A percentile compares a stretch with the other conserved stretches of the same genome.
Conservation (phyloP, 1,284 basidiomycete genomes). For the Gymnopus androsaceus region DNA sequence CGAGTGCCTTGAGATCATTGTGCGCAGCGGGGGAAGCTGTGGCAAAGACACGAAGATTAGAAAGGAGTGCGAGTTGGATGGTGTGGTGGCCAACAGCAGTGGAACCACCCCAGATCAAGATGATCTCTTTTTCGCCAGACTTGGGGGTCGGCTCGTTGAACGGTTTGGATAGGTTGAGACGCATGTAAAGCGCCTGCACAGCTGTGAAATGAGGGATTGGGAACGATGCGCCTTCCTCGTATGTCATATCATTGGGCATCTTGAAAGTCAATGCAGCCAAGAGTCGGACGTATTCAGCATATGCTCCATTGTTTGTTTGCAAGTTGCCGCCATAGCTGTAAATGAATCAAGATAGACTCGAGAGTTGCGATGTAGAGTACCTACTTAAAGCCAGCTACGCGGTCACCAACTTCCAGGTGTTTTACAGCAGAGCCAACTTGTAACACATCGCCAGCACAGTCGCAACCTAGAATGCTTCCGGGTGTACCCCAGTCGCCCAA, state of each 20-base stretch:
- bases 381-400: slow-evolving; percentile 28
- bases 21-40: too few species aligned
- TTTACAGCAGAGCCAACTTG: slow-evolving; percentile 30
- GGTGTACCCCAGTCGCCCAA: background rate
- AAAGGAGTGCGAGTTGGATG: too few species aligned
- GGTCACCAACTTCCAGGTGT: slow-evolving; percentile 26
- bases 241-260: slow-evolving; percentile 30
- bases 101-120: too few species aligned
- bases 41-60: too few species aligned
- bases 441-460: slow-evolving; percentile 31
- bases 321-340: background rate
- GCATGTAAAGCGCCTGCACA: too few species aligned
- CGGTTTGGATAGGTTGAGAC: too few species aligned
- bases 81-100: too few species aligned
- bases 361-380: slow-evolving; percentile 6
- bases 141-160: too few species aligned
- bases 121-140: too few species aligned
- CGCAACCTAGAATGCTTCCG: slow-evolving; percentile 18
- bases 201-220: too few species aligned
- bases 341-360: background rate
- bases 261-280: slow-evolving; percentile 27
- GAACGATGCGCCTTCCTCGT: slow-evolving; percentile 35
- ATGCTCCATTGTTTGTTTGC: slow-evolving; percentile 30
- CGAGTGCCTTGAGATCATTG: too few species aligned
- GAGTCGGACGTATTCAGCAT: slow-evolving; percentile 33